These are phyloP conservation scores for Chamaecyparis obtusa DNA, from an alignment of 75 land plant species.

Conservation along the genomic window DNA sequence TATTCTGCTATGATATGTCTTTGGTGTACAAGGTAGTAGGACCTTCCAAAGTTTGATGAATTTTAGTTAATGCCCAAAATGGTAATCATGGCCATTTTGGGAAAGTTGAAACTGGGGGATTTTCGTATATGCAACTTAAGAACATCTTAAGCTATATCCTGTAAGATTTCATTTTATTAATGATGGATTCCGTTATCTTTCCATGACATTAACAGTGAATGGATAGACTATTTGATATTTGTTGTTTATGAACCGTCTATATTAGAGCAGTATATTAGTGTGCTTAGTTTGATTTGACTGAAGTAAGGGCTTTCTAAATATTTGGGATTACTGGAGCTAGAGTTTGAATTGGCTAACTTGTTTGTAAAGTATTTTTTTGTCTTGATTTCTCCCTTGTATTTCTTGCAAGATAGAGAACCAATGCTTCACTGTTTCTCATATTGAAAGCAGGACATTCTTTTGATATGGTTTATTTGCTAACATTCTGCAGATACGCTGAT, in stretches of 20 bases:
- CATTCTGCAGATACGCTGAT: slow-evolving; percentile 69
- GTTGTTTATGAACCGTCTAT: background rate
- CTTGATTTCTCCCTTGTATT: background rate
- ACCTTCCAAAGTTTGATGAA: background rate
- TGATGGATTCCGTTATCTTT: background rate
- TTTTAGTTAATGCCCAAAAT: background rate
- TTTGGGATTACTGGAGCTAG: background rate
- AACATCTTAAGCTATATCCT: background rate
- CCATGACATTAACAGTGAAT: background rate
- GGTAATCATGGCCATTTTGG: background rate
- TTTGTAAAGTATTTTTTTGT: background rate
- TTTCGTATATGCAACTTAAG: background rate
- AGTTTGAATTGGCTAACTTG: background rate
- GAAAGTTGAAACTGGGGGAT: background rate
- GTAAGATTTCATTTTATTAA: background rate
- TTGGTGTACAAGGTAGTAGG: background rate
- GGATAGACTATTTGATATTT: background rate
- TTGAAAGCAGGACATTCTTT: background rate
- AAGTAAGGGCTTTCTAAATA: background rate
- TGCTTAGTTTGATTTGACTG: background rate
- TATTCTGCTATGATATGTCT: background rate
- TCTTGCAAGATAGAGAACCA: background rate
- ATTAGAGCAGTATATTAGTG: background rate
- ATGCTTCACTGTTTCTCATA: background rate
- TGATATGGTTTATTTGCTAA: slow-evolving; percentile 10